Evolutionary conservation across 2,329 filamentous ascomycete genomes (phyloP).

Genomic region (Dactylellina cionopaga): DNA sequence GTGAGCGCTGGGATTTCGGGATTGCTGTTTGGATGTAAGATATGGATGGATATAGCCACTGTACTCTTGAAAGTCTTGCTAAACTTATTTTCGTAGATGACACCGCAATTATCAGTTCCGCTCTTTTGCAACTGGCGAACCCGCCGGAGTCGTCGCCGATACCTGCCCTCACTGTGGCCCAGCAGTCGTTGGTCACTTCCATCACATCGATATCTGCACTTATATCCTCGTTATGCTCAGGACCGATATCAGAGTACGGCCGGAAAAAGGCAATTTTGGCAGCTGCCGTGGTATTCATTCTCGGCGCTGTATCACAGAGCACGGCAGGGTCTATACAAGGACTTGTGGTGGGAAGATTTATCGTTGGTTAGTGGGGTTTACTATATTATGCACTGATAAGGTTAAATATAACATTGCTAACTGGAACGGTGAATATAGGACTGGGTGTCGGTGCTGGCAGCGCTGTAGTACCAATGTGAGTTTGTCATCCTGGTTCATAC

Average conservation of each 20-base stretch:
- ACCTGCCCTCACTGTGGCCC: slow-evolving; percentile 67
- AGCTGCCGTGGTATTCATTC: slow-evolving; percentile 74
- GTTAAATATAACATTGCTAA: slow-evolving; percentile 7
- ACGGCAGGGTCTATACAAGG: slow-evolving; percentile 67
- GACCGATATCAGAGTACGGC: slow-evolving; percentile 71
- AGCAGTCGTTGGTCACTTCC: slow-evolving; percentile 78
- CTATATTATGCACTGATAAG: neutral
- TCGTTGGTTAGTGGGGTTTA: slow-evolving; percentile 64
- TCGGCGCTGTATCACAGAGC: slow-evolving; percentile 75
- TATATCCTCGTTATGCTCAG: slow-evolving; percentile 71
- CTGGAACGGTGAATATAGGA: slow-evolving; percentile 61
- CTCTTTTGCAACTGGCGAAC: slow-evolving; percentile 71
- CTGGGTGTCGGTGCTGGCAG: slow-evolving; percentile 78
- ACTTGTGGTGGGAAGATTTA: slow-evolving; percentile 75
- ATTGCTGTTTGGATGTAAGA: slow-evolving; percentile 73
- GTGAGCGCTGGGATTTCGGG: slow-evolving; percentile 74
- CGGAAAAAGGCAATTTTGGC: slow-evolving; percentile 72
- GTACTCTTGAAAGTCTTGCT: neutral
- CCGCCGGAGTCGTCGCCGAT: slow-evolving; percentile 67
- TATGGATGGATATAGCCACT: too few relatives aligned
- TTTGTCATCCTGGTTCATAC: slow-evolving; percentile 27
- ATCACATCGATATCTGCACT: slow-evolving; percentile 74
- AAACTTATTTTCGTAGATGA: slow-evolving; percentile 65
- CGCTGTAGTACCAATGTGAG: slow-evolving; percentile 79
- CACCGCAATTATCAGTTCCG: slow-evolving; percentile 75